A percentile compares a stretch with the other conserved stretches of the same genome.
Evolutionary conservation across 2,329 filamentous ascomycete species (phyloP).

Genomic region (Botrytis cinerea): DNA sequence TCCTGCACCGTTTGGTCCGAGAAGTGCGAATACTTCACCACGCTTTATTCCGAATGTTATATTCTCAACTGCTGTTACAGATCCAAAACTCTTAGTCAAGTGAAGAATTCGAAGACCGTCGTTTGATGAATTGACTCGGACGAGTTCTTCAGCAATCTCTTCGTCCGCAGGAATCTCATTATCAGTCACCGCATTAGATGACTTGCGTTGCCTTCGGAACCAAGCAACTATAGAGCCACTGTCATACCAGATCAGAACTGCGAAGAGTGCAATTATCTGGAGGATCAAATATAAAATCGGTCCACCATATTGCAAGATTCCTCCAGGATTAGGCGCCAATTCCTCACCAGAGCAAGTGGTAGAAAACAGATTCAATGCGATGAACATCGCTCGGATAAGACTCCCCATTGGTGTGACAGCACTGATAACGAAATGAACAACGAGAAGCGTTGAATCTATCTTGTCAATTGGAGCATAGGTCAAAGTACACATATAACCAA

Average conservation of each 20-base stretch:
- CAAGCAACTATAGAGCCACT: constrained; percentile 66
- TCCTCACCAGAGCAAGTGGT: constrained; percentile 67
- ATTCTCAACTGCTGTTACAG: constrained; percentile 81
- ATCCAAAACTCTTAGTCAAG: constrained; percentile 76
- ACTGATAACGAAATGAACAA: constrained; percentile 75
- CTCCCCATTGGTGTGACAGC: constrained; percentile 76
- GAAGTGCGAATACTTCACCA: constrained; percentile 82
- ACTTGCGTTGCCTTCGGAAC: constrained; percentile 45
- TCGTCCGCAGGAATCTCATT: constrained; percentile 35
- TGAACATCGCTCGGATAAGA: constrained; percentile 70
- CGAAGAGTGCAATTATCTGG: constrained; percentile 71
- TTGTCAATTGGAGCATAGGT: constrained; percentile 71
- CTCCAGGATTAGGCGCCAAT: constrained; percentile 69
- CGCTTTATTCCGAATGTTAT: constrained; percentile 79
- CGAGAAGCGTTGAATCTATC: constrained; percentile 66
- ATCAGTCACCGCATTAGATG: constrained; percentile 22
- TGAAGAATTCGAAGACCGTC: constrained; percentile 69
- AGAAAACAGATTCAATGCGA: constrained; percentile 82
- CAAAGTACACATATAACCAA: constrained; percentile 70
- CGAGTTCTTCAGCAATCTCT: constrained; percentile 66
- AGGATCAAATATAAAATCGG: constrained; percentile 81
- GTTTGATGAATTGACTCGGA: constrained; percentile 58
- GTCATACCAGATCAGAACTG: constrained; percentile 76
- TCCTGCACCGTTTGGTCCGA: constrained; percentile 89
- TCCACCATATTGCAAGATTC: constrained; percentile 74